These are phyloP conservation scores for Syncephalastrum sp. DNA, from an alignment of 371 early-diverging fungal genomes.

Conservation along the genomic window DNA sequence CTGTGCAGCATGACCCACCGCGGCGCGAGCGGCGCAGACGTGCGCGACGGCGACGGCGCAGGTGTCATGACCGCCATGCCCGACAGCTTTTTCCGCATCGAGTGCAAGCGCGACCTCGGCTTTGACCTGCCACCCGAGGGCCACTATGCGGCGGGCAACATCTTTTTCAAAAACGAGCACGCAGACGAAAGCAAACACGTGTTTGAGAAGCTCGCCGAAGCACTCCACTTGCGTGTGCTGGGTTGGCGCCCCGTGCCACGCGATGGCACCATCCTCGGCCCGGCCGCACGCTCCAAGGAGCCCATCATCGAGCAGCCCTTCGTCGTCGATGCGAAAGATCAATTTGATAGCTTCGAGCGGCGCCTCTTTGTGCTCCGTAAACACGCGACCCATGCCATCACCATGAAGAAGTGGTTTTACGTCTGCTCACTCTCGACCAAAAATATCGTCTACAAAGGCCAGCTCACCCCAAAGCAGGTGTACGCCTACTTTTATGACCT, in stretches of 20 bases:
- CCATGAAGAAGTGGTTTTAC: conserved; percentile 89
- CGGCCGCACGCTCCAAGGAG: conserved; percentile 84
- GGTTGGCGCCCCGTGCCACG: conserved; percentile 92
- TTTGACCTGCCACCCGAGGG: conserved; percentile 72
- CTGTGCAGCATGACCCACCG: conserved; percentile 97
- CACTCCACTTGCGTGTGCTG: conserved; percentile 73
- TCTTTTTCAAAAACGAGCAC: conserved; percentile 78
- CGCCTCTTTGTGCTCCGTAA: conserved; percentile 90
- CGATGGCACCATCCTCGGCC: conserved; percentile 86
- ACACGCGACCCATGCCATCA: conserved; percentile 78
- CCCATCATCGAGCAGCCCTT: conserved; percentile 94
- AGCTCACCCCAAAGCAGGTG: conserved; percentile 89
- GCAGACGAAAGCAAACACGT: conserved; percentile 63
- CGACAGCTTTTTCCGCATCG: conserved; percentile 78
- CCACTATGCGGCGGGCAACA: conserved; percentile 91
- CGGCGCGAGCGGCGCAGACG: conserved; percentile 91
- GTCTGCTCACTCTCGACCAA: conserved; percentile 92
- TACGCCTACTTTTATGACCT: conserved; percentile 91
- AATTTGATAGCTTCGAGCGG: conserved; percentile 80
- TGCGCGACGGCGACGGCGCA: conserved; percentile 85
- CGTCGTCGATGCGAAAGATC: conserved; percentile 54
- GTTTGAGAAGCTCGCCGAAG: conserved; percentile 76
- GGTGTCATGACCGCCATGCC: conserved; percentile 95
- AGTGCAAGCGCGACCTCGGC: conserved; percentile 55
- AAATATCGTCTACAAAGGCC: conserved; percentile 96